Evolutionary conservation across 2,329 filamentous ascomycete genomes (phyloP), one percentile per base, ranked within the genome.

Genomic region (Penicillium sp.): DNA sequence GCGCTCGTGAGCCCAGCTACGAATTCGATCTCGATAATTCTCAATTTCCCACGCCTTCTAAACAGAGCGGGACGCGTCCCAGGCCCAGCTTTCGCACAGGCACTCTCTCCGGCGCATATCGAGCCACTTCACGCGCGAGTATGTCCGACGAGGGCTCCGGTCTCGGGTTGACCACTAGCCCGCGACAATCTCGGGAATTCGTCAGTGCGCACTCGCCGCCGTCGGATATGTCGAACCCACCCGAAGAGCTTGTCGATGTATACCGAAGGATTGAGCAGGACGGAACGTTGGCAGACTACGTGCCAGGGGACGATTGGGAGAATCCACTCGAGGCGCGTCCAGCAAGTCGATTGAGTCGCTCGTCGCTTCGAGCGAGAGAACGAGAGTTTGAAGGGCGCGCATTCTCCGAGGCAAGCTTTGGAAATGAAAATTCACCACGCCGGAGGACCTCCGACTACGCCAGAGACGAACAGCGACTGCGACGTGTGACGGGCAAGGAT

Each of bases 241-340:
- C 76, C 15, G 68, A 68, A 31, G 78, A 76, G 52, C 60, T 77
- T 8, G 66, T 66, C 11, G 77, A 80, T 49, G 66, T 70, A 5
- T 80, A 81, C 60, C 69, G 69, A 51, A 69, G 70, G 60, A 78
- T 78, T 55, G 70, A 75, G 17, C 75, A 77, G 45, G 76, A 73
- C 39, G 73, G 75, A 35, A 69, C 73, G 45, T 55, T 78, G 42
- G 70, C 70, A 3, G 73, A 76, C 48, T 64, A 70, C 17, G 77
- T 74, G 12, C 67, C 55, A 20, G 64, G 76, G 49, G 73, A 75
- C 15, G 72, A 75, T 12, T 65, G 61, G 67, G 62, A 63, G 59
- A 48, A 45, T 54, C 45, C 56, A 43, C 50, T 20, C 54, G 61
- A 52, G 37, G 51, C 60, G 38, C 65, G 59, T 49, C 37, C 37